Percentiles rank a stretch among this genome's conserved stretches.
These are phyloP conservation scores for Coniochaeta hoffmannii DNA, from an alignment of 2,329 filamentous ascomycete species.

Conservation along the genomic window DNA sequence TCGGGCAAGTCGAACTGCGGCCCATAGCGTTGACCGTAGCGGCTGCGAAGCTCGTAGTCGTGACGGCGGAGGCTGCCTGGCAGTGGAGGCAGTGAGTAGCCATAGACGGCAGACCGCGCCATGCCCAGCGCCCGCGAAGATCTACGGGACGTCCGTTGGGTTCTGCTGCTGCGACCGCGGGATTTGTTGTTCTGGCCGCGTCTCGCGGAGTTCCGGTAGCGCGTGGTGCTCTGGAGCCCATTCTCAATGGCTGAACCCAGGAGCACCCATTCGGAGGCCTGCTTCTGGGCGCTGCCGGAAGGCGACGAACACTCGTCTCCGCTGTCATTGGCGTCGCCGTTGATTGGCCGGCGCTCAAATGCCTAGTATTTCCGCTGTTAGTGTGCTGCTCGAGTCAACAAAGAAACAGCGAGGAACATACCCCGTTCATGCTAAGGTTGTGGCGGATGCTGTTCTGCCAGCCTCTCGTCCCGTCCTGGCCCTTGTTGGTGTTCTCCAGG, in stretches of 20 bases:
- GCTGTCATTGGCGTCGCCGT: not conserved
- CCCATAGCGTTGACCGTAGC: not conserved
- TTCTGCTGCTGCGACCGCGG: not conserved
- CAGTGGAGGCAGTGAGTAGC: not conserved
- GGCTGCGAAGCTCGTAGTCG: not conserved
- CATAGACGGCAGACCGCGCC: not conserved
- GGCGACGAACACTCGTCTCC: not conserved
- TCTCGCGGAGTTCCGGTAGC: constrained; percentile 51
- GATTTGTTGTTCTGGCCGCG: not conserved
- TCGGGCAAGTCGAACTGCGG: not conserved
- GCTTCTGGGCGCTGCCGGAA: constrained; percentile 37
- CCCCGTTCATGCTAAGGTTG: constrained; percentile 91
- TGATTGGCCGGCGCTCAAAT: not conserved
- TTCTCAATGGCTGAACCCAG: constrained; percentile 57
- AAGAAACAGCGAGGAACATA: constrained; percentile 30
- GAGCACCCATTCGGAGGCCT: constrained; percentile 70
- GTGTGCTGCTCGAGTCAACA: not conserved
- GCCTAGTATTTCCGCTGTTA: not conserved
- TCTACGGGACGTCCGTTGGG: not conserved
- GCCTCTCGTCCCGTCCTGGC: constrained; percentile 48
- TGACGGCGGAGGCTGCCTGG: not conserved
- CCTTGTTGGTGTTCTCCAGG: constrained; percentile 69
- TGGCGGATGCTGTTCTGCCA: constrained; percentile 97
- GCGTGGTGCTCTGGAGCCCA: constrained; percentile 80
- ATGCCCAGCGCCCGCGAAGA: not conserved